phyloP scores from a whole-genome alignment of 179 eudicot species.

The Drosera spatulata region DNA sequence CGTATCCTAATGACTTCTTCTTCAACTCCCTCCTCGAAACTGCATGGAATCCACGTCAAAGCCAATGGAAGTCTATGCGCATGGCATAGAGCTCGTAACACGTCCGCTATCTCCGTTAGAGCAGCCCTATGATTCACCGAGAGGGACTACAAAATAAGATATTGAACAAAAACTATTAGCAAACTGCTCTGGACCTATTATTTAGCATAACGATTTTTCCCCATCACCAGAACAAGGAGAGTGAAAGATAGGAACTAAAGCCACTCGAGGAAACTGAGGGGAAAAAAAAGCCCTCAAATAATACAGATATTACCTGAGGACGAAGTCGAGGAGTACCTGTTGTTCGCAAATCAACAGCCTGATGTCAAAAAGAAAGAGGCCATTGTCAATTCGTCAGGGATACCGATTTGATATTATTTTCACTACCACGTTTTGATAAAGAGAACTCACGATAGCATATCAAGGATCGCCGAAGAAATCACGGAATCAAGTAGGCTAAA shows the following conservation, averaged over 20 bases:
- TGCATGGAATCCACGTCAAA: slow-evolving; percentile 72
- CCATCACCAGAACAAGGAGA: too few relatives aligned
- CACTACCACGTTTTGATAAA: too few relatives aligned
- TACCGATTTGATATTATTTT: too few relatives aligned
- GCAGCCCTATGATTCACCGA: slow-evolving; percentile 25
- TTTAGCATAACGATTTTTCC: too few relatives aligned
- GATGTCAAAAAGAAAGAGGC: slow-evolving; percentile 8
- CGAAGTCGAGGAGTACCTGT: slow-evolving; percentile 29
- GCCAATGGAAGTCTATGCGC: slow-evolving; percentile 53
- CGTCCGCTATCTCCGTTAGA: slow-evolving; percentile 33
- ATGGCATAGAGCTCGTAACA: slow-evolving; percentile 38
- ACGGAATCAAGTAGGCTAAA: too few relatives aligned
- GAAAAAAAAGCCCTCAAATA: too few relatives aligned
- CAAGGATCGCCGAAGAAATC: too few relatives aligned
- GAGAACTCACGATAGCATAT: too few relatives aligned
- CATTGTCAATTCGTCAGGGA: neutral
- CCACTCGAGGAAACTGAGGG: too few relatives aligned
- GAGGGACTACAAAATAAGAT: slow-evolving; percentile 23
- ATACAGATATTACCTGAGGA: too few relatives aligned
- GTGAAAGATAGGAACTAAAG: too few relatives aligned
- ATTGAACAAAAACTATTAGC: neutral
- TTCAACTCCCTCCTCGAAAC: slow-evolving; percentile 28
- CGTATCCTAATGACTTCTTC: slow-evolving; percentile 33
- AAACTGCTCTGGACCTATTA: too few relatives aligned
- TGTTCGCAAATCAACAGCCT: slow-evolving; percentile 73